Evolutionary conservation across 2,329 filamentous ascomycete species (phyloP).

Genomic region (Phoma sp.): DNA sequence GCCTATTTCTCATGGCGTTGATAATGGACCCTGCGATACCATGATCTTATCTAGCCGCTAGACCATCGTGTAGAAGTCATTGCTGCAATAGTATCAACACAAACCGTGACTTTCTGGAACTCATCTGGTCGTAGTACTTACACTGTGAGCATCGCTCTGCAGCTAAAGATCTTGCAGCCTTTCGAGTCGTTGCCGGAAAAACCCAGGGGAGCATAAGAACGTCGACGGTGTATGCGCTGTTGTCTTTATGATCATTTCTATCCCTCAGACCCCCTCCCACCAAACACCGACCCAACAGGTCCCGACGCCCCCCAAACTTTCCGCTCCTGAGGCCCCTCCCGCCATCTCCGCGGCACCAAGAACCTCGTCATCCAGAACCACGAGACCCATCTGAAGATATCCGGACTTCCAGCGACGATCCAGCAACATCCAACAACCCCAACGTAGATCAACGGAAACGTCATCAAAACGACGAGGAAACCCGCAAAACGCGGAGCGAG

Average conservation of each 20-base stretch:
- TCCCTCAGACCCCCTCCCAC: background rate
- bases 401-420: background rate
- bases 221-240: too few relatives aligned
- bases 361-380: background rate
- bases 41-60: slow-evolving; percentile 19
- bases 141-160: slow-evolving; percentile 17
- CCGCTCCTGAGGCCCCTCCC: background rate
- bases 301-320: background rate
- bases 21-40: slow-evolving; percentile 33
- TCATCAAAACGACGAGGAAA: background rate
- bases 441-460: background rate
- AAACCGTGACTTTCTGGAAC: background rate
- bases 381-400: background rate
- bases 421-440: background rate
- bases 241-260: too few relatives aligned
- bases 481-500: background rate
- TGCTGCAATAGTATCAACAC: slow-evolving; percentile 12
- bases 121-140: slow-evolving; percentile 15
- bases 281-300: background rate
- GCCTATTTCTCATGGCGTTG: slow-evolving; percentile 32
- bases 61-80: slow-evolving; percentile 26
- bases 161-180: too few relatives aligned
- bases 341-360: background rate
- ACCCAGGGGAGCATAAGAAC: too few relatives aligned
- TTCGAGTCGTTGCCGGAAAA: too few relatives aligned